Conservation (phyloP, 73 alveolate genomes). For the Breviolum minutum region DNA sequence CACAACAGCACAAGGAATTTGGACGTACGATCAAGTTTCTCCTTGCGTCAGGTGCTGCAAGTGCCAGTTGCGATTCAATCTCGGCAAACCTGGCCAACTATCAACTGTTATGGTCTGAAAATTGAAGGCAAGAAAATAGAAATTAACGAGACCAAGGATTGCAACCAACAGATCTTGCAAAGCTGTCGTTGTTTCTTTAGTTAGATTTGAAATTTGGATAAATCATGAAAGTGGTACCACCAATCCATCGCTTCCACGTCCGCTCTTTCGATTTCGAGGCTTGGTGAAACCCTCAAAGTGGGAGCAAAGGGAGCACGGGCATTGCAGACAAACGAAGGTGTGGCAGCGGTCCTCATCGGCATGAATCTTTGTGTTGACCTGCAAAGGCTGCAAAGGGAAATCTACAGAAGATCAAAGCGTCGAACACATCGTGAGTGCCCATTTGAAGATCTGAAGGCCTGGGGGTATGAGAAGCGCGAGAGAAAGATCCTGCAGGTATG, state of each 20-base stretch:
- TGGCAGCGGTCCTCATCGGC: conserved; percentile 8
- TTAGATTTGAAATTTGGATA: not conserved
- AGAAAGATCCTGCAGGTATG: not conserved
- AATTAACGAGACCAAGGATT: too few species aligned
- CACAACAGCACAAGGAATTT: too few species aligned
- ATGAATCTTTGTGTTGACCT: not conserved
- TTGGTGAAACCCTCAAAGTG: conserved; percentile 49
- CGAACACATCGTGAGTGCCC: too few species aligned
- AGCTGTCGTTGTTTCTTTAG: too few species aligned
- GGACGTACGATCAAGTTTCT: too few species aligned
- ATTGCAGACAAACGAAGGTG: not conserved
- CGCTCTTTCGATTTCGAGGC: conserved; percentile 44
- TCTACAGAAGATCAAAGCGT: not conserved
- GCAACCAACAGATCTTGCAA: too few species aligned
- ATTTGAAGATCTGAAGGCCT: not conserved
- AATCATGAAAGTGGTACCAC: conserved; percentile 36
- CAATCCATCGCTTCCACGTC: conserved; percentile 77
- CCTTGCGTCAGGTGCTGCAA: conserved; percentile 68
- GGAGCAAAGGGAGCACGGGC: not conserved
- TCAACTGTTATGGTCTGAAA: not conserved
- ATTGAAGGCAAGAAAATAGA: not conserved
- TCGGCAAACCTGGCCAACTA: conserved; percentile 47
- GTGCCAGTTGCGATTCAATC: conserved; percentile 42
- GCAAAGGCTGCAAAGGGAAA: not conserved
- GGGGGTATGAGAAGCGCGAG: conserved; percentile 33